Evolutionary conservation across 805 yeast species (phyloP).

Genomic region (Candida yuanshanica): DNA sequence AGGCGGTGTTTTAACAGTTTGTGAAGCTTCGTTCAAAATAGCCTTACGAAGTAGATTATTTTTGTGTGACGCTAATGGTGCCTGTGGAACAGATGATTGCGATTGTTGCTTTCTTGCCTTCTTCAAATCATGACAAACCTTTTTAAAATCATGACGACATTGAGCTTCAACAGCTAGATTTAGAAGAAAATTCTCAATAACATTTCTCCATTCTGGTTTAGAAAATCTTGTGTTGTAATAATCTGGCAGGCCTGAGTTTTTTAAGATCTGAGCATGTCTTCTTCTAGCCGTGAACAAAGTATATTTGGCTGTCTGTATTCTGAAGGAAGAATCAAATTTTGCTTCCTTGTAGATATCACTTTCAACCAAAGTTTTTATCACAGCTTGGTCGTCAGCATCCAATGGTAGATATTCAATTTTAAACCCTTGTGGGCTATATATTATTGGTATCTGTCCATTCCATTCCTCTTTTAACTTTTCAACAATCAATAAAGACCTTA

Average conservation of each 20-base stretch:
- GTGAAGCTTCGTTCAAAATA: constrained; percentile 23
- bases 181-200: constrained; percentile 62
- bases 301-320: constrained; percentile 53
- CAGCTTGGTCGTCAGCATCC: constrained; percentile 44
- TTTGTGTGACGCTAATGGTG: constrained; percentile 4
- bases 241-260: constrained; percentile 15
- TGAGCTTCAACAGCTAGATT: constrained; percentile 68
- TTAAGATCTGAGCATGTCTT: constrained; percentile 37
- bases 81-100: background rate
- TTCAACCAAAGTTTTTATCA: constrained; percentile 43
- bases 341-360: constrained; percentile 67
- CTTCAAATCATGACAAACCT: constrained; percentile 41
- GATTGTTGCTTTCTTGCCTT: constrained; percentile 12
- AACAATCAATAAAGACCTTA: constrained; percentile 57
- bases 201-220: constrained; percentile 65
- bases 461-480: constrained; percentile 44
- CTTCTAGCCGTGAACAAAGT: constrained; percentile 53
- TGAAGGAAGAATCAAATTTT: constrained; percentile 46
- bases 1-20: background rate
- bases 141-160: constrained; percentile 59
- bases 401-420: constrained; percentile 48
- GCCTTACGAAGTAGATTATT: constrained; percentile 28
- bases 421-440: constrained; percentile 33
- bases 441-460: constrained; percentile 44
- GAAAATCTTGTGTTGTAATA: constrained; percentile 27